Evolutionary conservation across 257 asterid species (phyloP).

Genomic region (Lantana camara): DNA sequence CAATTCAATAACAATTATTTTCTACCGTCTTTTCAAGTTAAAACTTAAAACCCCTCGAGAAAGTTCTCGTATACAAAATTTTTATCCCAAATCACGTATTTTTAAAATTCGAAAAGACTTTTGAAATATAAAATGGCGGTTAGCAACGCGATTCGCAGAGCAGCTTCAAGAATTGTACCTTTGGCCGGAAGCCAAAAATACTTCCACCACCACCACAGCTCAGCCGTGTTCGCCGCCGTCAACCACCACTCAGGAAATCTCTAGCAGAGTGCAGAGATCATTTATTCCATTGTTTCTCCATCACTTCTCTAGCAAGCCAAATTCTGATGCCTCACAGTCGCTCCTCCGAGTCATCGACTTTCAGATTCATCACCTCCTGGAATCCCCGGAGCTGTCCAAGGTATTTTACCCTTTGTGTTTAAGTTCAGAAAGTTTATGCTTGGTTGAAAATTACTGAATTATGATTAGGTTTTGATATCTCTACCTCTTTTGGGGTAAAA

Average conservation of each 20-base stretch:
- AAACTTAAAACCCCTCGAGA: too few species aligned
- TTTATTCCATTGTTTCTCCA: slow-evolving; percentile 48
- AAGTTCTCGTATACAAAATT: too few species aligned
- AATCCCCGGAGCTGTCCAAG: slow-evolving; percentile 40
- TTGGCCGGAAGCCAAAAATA: slow-evolving; percentile 44
- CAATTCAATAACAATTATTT: too few species aligned
- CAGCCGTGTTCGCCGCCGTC: slow-evolving; percentile 47
- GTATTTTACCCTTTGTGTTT: slow-evolving; percentile 5
- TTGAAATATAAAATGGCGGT: slow-evolving; percentile 44
- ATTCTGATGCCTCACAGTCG: slow-evolving; percentile 54
- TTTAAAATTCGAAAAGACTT: too few species aligned
- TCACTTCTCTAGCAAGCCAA: slow-evolving; percentile 42
- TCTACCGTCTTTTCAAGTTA: too few species aligned
- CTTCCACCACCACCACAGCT: slow-evolving; percentile 39
- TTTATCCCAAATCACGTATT: too few species aligned
- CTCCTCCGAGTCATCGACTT: slow-evolving; percentile 53
- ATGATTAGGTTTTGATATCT: neutral
- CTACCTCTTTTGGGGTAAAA: neutral
- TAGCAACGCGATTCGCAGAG: slow-evolving; percentile 43
- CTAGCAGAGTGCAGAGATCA: slow-evolving; percentile 35
- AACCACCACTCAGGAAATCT: slow-evolving; percentile 27
- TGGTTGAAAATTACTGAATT: neutral
- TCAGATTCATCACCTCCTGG: slow-evolving; percentile 58
- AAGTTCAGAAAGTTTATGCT: neutral
- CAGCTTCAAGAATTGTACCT: slow-evolving; percentile 60